Base-by-base conservation (phyloP, 176 grass and related monocot genomes). In the Oryza officinalis region DNA sequence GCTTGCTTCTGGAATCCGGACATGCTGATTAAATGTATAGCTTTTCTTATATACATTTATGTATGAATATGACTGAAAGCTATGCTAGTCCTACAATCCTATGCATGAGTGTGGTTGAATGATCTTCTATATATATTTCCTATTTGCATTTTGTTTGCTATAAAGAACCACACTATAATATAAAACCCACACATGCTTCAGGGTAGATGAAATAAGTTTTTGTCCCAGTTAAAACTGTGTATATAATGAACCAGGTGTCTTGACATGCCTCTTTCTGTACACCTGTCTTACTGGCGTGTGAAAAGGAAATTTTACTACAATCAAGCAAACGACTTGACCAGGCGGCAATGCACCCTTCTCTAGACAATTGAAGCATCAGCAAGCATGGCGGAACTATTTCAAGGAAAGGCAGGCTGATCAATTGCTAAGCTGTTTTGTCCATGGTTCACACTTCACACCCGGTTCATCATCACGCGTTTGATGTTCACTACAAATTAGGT, bases 401-500 rank as follows among this genome's bases (percentile, higher is more conserved):
- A 23, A 80, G 57, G 68, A 28, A 54, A 69, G 10, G 46, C 65
- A 69, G 78, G n/a, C 1, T 41, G 47, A 18, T 81, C 46, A 8
- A 49, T 50, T n/a, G 47, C 13, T 17, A 41, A 2, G 40, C 32
- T 23, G 59, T 67, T 63, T 50, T 57, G 25, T 31, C 76, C 67
- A 79, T 40, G 75, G 31, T 6, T 83, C 83, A 87, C 18, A 41
- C 65, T 37, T 90, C 87, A 69, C 76, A 43, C 72, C 69, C 2
- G n/a, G 20, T 65, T 71, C 54, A 57, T 45, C 33, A 65, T 72
- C 91, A 89, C 83, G 86, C 88, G 35, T 85, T 78, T 82, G 80
- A 69, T 67, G 83, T 80, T 96, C 68, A 31, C 71, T 14, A 67
- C 31, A 67, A 67, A 85, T 93, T 86, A 89, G 94, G 85, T 93